A percentile compares a stretch with the other conserved stretches of the same genome.
phyloP scores from a whole-genome alignment of 2,329 filamentous ascomycete species.

The Rachicladosporium sp. region DNA sequence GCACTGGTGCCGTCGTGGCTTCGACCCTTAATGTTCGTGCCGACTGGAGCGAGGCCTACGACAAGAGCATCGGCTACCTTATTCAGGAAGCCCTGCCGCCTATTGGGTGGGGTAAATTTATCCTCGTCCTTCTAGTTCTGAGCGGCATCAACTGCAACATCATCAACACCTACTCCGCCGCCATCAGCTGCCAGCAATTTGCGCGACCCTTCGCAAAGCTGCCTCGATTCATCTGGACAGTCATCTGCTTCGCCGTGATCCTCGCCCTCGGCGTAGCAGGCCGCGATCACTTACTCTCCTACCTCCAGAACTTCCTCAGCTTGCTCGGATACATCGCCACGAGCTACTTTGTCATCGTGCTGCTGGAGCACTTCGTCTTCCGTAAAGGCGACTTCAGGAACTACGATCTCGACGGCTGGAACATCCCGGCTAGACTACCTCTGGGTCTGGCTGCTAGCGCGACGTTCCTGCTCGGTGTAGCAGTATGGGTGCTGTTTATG shows the following conservation, averaged over 20 bases:
- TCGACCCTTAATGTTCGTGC: constrained; percentile 29
- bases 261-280: constrained; percentile 33
- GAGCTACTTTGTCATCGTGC: constrained; percentile 34
- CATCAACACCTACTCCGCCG: constrained; percentile 32
- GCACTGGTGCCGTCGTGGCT: constrained; percentile 29
- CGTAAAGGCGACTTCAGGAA: constrained; percentile 25
- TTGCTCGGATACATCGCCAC: constrained; percentile 37
- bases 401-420: constrained; percentile 36
- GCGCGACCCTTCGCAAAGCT: constrained; percentile 38
- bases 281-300: constrained; percentile 28
- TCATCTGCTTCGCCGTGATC: constrained; percentile 31
- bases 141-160: constrained; percentile 28
- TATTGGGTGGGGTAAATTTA: constrained; percentile 36
- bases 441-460: constrained; percentile 29
- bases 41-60: constrained; percentile 28
- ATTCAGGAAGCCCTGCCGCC: constrained; percentile 35
- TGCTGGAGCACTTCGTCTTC: constrained; percentile 35
- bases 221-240: constrained; percentile 38
- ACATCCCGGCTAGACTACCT: constrained; percentile 31
- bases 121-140: constrained; percentile 28
- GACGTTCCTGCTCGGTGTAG: constrained; percentile 27
- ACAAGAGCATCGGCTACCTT: constrained; percentile 34
- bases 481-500: constrained; percentile 39
- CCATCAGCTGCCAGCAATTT: constrained; percentile 36
- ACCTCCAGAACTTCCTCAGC: constrained; percentile 34